These are phyloP conservation scores for Emericellopsis terricola DNA, from an alignment of 495 filamentous ascomycete species.

Conservation along the genomic window DNA sequence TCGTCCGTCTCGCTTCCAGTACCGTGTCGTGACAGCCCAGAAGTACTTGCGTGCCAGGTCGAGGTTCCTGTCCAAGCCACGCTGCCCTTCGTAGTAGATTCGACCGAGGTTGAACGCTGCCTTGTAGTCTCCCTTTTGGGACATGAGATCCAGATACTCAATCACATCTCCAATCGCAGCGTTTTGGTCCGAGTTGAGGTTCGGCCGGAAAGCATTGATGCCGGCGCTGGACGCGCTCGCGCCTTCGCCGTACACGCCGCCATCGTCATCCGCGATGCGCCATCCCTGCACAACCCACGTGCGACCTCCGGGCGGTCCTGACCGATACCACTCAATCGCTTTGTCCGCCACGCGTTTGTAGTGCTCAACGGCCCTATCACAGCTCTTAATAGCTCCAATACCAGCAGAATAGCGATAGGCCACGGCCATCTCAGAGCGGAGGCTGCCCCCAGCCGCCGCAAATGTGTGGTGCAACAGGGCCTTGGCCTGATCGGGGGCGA, in stretches of 20 bases:
- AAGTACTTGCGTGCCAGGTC: constrained; percentile 68
- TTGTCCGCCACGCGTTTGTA: constrained; percentile 93
- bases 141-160: constrained; percentile 88
- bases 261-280: constrained; percentile 70
- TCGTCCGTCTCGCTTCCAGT: constrained; percentile 60
- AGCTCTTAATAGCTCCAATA: constrained; percentile 70
- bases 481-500: constrained; percentile 79
- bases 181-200: constrained; percentile 51
- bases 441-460: constrained; percentile 70
- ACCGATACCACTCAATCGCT: constrained; percentile 65
- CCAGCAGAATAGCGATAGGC: constrained; percentile 76
- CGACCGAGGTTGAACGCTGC: constrained; percentile 78
- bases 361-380: constrained; percentile 66
- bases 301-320: constrained; percentile 82
- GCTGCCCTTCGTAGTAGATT: constrained; percentile 78
- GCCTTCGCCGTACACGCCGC: constrained; percentile 88
- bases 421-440: constrained; percentile 81
- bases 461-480: constrained; percentile 90
- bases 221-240: constrained; percentile 85
- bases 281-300: constrained; percentile 57
- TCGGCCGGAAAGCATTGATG: constrained; percentile 56
- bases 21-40: constrained; percentile 58
- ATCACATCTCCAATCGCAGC: constrained; percentile 83
- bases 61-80: constrained; percentile 54
- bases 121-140: constrained; percentile 81